Base-by-base conservation (phyloP, 2,329 filamentous ascomycete species). In the Penicillium sp. region DNA sequence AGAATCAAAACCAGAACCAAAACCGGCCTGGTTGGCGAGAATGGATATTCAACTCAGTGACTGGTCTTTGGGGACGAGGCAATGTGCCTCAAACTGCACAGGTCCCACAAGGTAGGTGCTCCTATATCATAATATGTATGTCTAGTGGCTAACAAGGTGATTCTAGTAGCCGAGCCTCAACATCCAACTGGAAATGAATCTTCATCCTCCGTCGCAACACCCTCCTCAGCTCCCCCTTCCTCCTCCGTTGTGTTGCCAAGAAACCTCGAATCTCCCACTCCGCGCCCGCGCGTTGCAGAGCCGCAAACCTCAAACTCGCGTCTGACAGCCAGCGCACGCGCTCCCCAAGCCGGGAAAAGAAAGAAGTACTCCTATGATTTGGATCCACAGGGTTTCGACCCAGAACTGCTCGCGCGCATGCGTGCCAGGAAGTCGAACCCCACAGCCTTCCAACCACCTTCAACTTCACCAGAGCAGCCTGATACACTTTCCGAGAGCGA, bases 1-100 rank as follows among this genome's bases (percentile, higher is more conserved):
- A 26, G 39, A 53, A 14, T 35, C 29, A 22, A 8, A 45, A 18
- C 9, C 38, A 46, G 40, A 48, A n/a, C 42, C 29, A 22, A 16
- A 45, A 24, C 16, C 34, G 26, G 31, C 45, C 39, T 48, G 49
- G 56, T 18, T 55, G 49, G 51, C 40, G 45, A 9, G 37, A 55
- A 48, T 60, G 61, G 58, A 57, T 62, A 8, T 64, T 62, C 39
- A 58, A 61, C 31, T 40, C 47, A 34, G 55, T 65, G 57, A 65
- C 61, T 9, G 50, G 49, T 26, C 54, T 65, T 31, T 55, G 61
- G 46, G 54, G 53, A 32, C 50, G 61, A 34, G 18, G 50, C 34
- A 55, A 42, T 35, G 34, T 13, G 11, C 29, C 49, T 32, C 60
- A 44, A 20, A 45, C 44, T n/a, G 35, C 46, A 43, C 35, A 50